A percentile compares a stretch with the other conserved stretches of the same genome.
phyloP scores from a whole-genome alignment of 257 asterid species.

The Ajuga chamaepitys region DNA sequence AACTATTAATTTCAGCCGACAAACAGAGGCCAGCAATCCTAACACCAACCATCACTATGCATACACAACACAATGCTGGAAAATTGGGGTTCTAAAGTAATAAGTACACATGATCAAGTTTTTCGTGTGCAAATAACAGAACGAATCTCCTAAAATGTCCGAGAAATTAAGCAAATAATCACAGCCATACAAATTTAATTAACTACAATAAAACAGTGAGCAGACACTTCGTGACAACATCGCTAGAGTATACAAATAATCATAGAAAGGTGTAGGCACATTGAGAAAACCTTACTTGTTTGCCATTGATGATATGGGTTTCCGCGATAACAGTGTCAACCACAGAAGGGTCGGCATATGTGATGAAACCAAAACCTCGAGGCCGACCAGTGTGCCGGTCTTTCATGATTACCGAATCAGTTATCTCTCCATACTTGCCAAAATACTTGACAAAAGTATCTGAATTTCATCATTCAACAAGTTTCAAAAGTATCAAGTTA shows the following conservation, averaged over 20 bases:
- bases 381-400: conserved; percentile 91
- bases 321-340: conserved; percentile 88
- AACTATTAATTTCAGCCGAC: too few species aligned
- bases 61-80: not conserved
- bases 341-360: conserved; percentile 71
- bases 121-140: not conserved
- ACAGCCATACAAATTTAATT: too few species aligned
- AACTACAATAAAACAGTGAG: too few species aligned
- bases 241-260: not conserved
- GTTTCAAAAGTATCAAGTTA: not conserved
- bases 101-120: not conserved
- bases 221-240: too few species aligned
- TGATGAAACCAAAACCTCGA: conserved; percentile 89
- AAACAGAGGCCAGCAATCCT: not conserved
- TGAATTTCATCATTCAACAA: conserved; percentile 7
- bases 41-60: not conserved
- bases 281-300: conserved; percentile 50
- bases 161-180: too few species aligned
- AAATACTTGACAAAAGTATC: conserved; percentile 89
- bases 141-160: not conserved
- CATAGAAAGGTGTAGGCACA: not conserved
- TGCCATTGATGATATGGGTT: conserved; percentile 79
- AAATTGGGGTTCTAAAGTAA: not conserved
- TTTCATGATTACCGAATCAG: conserved; percentile 94
- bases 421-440: conserved; percentile 93